Conservation (phyloP, 805 yeast species). For the Candida silvicultrix region DNA sequence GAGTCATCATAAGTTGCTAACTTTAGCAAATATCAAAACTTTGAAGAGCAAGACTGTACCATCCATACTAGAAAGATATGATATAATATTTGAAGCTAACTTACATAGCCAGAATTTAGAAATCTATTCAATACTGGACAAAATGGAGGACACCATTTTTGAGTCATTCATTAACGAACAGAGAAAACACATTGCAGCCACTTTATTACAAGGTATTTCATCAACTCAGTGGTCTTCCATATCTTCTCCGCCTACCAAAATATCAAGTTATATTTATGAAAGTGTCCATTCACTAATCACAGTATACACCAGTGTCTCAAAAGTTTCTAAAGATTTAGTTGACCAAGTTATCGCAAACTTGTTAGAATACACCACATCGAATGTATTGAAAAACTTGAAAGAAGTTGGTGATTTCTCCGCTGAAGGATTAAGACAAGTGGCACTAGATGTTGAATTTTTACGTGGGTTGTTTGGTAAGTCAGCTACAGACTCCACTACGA, state of each 20-base stretch:
- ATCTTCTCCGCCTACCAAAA: slow-evolving; percentile 29
- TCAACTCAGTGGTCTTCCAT: slow-evolving; percentile 37
- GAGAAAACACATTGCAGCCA: slow-evolving; percentile 32
- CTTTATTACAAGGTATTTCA: slow-evolving; percentile 33
- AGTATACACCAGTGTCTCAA: slow-evolving; percentile 44
- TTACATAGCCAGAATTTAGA: slow-evolving; percentile 36
- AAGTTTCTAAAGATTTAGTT: slow-evolving; percentile 41
- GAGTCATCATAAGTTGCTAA: slow-evolving; percentile 40
- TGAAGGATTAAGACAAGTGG: slow-evolving; percentile 43
- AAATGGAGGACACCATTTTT: slow-evolving; percentile 48
- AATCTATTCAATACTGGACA: slow-evolving; percentile 37
- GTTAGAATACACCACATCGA: slow-evolving; percentile 31
- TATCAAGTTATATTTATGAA: slow-evolving; percentile 42
- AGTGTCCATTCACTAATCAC: slow-evolving; percentile 40
- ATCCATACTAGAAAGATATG: slow-evolving; percentile 40
- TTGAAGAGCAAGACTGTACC: slow-evolving; percentile 43
- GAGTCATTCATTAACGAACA: slow-evolving; percentile 45
- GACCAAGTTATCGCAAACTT: slow-evolving; percentile 38
- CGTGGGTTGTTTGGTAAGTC: slow-evolving; percentile 23
- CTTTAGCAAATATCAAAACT: slow-evolving; percentile 48
- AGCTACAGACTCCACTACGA: slow-evolving; percentile 4
- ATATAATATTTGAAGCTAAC: slow-evolving; percentile 40
- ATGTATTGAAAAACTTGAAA: slow-evolving; percentile 31
- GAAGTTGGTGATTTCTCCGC: slow-evolving; percentile 38
- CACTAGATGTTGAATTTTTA: slow-evolving; percentile 50